phyloP scores from a whole-genome alignment of 192 early-diverging fungal genomes.

The Podila horticola region DNA sequence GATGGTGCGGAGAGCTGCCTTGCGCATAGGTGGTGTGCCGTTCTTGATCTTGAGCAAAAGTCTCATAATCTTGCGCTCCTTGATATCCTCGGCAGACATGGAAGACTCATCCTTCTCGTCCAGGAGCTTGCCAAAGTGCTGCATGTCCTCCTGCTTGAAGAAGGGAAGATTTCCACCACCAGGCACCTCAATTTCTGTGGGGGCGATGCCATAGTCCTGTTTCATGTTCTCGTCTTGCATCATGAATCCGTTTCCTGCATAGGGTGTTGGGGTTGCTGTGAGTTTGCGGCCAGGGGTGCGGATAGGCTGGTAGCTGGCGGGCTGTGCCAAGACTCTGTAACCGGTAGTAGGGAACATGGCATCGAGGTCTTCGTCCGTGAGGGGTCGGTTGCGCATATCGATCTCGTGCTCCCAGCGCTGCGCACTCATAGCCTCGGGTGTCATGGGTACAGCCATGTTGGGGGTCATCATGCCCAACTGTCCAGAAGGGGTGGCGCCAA shows the following conservation, averaged over 20 bases:
- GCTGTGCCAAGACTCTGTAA: constrained; percentile 93
- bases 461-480: constrained; percentile 85
- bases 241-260: constrained; percentile 83
- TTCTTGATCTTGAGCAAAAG: constrained; percentile 98
- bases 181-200: constrained; percentile 77
- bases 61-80: constrained; percentile 96
- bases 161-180: constrained; percentile 89
- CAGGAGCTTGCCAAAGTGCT: constrained; percentile 94
- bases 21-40: constrained; percentile 94
- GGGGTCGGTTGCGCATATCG: constrained; percentile 86
- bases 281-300: constrained; percentile 96
- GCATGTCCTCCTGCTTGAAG: constrained; percentile 97
- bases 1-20: constrained; percentile 92
- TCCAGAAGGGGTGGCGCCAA: constrained; percentile 80
- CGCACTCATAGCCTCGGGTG: constrained; percentile 81
- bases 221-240: constrained; percentile 83
- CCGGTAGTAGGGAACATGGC: constrained; percentile 90
- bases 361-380: constrained; percentile 96
- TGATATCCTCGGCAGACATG: constrained; percentile 86
- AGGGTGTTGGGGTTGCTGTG: constrained; percentile 92
- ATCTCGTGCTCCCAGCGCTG: constrained; percentile 82
- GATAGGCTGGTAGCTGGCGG: constrained; percentile 89
- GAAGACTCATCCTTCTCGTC: constrained; percentile 86
- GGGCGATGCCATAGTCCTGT: constrained; percentile 73
- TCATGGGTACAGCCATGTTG: constrained; percentile 76